Evolutionary conservation across 345 rosid genomes (phyloP), one percentile per base, ranked within the genome.

Genomic region (Balakata baccata): DNA sequence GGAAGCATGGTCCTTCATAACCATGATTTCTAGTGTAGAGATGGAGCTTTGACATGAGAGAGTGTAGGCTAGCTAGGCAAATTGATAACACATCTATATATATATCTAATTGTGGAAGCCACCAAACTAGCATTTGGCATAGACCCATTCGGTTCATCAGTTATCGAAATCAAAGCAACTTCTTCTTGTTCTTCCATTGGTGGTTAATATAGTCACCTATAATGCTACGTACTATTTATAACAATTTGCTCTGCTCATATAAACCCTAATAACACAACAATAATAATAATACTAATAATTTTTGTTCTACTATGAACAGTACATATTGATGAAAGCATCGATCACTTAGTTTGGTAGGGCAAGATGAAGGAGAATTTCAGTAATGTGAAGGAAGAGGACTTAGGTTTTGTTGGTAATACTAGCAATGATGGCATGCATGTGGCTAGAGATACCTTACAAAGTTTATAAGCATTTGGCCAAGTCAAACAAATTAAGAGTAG

Each of bases 381-480:
- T 29, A 14, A 52, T 14, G n/a, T 14, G 6, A 23, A 25, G 47
- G 57, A 47, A 38, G 16, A 37, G 14, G 38, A 34, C 8, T 7
- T 6, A 6, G 7, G 17, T 41, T 38, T 10, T 38, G 41, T 37
- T n/a, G 43, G 68, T 6, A 39, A 9, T 7, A 43, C 37, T 64
- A 50, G 39, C 61, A 73, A 61, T 53, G 13, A 22, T 53, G n/a
- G n/a, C n/a, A n/a, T n/a, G 29, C 6, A 8, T 50, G 23, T 14
- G 0, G 5, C n/a, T 11, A 51, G 51, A 0, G 3, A 37, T 17
- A 43, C 20, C 57, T 1, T 39, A 59, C 43, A 18, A 43, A 37
- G 38, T 71, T 47, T n/a, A 75, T 25, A 43, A 45, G 37, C 70
- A 66, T 43, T 16, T 11, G 64, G 66, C 47, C 79, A 74, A 79